phyloP scores from a whole-genome alignment of 495 filamentous ascomycete genomes.

The Physcia stellaris region DNA sequence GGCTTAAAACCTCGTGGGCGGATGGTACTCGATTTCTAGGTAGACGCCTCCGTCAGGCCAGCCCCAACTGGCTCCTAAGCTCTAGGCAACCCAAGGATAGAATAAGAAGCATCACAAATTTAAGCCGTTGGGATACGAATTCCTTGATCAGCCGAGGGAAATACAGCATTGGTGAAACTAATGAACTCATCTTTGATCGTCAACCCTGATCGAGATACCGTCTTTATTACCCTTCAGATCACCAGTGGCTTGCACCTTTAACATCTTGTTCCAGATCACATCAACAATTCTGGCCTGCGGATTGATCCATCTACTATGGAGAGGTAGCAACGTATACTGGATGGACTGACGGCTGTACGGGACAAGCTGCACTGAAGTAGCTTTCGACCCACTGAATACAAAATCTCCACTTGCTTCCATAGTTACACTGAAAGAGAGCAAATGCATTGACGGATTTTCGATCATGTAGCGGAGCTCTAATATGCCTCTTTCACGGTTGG shows the following conservation, averaged over 20 bases:
- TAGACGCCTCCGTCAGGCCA: no score
- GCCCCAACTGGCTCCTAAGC: no score
- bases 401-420: conserved; percentile 93
- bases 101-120: no score
- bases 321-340: conserved; percentile 51
- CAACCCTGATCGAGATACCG: conserved; percentile 55
- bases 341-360: conserved; percentile 62
- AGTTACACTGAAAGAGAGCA: conserved; percentile 75
- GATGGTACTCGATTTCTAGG: no score
- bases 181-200: conserved; percentile 34
- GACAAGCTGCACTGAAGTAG: conserved; percentile 58
- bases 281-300: conserved; percentile 66
- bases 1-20: no score
- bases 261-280: conserved; percentile 76
- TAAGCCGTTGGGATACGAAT: no score
- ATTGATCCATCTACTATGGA: conserved; percentile 55
- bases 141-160: no score
- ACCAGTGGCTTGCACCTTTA: conserved; percentile 58
- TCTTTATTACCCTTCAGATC: conserved; percentile 64
- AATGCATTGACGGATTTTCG: conserved; percentile 90
- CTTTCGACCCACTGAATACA: conserved; percentile 83
- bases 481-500: conserved; percentile 27
- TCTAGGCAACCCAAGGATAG: no score
- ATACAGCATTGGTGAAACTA: no score
- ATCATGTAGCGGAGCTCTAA: conserved; percentile 54